Percentiles rank a stretch among this genome's conserved stretches.
These are phyloP conservation scores for Chaetomiaceae sp. DNA, from an alignment of 2,329 filamentous ascomycete genomes.

Conservation along the genomic window DNA sequence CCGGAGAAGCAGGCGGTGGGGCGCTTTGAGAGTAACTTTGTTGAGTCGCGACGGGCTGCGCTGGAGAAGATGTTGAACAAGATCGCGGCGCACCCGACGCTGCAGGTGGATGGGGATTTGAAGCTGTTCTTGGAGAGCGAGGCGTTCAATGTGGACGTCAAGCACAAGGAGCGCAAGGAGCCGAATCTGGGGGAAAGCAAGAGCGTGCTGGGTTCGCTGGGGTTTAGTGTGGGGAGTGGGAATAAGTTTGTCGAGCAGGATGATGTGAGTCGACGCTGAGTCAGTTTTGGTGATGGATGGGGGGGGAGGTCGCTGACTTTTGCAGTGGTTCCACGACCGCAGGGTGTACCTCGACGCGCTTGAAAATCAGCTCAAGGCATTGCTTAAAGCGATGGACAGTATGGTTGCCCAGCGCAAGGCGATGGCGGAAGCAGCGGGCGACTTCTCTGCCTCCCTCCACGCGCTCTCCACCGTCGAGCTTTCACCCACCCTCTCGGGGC, in stretches of 20 bases:
- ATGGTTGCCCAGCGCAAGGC: slow-evolving; percentile 91
- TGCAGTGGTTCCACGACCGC: slow-evolving; percentile 93
- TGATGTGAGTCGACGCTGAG: slow-evolving; percentile 57
- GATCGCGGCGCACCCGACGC: slow-evolving; percentile 77
- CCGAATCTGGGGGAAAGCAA: slow-evolving; percentile 85
- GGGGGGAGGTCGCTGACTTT: slow-evolving; percentile 3
- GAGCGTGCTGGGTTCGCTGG: slow-evolving; percentile 82
- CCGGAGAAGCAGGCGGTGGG: slow-evolving; percentile 98
- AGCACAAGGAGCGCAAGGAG: slow-evolving; percentile 93
- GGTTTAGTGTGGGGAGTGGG: slow-evolving; percentile 69
- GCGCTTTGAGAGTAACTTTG: slow-evolving; percentile 93
- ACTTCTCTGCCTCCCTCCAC: slow-evolving; percentile 91
- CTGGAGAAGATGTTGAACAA: slow-evolving; percentile 98
- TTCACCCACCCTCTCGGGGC: slow-evolving; percentile 80
- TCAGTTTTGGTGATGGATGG: too few species aligned
- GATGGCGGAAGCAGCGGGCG: slow-evolving; percentile 85
- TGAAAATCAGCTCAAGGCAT: slow-evolving; percentile 30
- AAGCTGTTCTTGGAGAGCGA: slow-evolving; percentile 98
- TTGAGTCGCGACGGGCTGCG: slow-evolving; percentile 85
- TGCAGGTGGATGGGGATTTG: slow-evolving; percentile 89
- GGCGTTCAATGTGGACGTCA: slow-evolving; percentile 91
- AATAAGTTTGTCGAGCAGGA: slow-evolving; percentile 97
- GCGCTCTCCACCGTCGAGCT: slow-evolving; percentile 89
- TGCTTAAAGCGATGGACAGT: slow-evolving; percentile 83
- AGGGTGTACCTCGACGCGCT: slow-evolving; percentile 77